Conservation (phyloP, 768 basidiomycete genomes). For the Panellus pusillus region DNA sequence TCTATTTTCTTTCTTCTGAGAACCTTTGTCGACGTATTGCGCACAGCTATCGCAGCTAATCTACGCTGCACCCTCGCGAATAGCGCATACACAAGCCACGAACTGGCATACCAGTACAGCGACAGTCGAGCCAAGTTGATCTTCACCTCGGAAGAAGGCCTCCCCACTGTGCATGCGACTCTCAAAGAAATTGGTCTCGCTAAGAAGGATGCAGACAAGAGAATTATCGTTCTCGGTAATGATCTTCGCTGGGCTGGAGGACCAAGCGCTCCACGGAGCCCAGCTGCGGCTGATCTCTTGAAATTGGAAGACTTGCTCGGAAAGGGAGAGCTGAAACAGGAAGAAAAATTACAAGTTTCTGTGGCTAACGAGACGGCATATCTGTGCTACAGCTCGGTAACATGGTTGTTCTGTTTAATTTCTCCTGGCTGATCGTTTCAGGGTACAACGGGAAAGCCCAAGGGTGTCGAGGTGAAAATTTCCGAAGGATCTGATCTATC, state of each 20-base stretch:
- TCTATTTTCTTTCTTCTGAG: conserved; percentile 6
- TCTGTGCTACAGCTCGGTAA: conserved; percentile 60
- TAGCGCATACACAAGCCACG: conserved; percentile 63
- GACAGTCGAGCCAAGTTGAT: conserved; percentile 67
- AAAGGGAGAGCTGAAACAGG: conserved; percentile 46
- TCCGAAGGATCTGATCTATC: not conserved
- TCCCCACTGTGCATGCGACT: conserved; percentile 56
- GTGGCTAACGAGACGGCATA: conserved; percentile 59
- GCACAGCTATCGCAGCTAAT: conserved; percentile 57
- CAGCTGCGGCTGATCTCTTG: conserved; percentile 33
- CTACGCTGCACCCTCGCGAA: conserved; percentile 73
- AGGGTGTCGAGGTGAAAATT: conserved; percentile 53
- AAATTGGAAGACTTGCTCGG: conserved; percentile 51
- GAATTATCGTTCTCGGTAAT: conserved; percentile 59
- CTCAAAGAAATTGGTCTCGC: conserved; percentile 50
- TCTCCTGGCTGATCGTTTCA: conserved; percentile 24
- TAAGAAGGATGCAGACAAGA: conserved; percentile 45
- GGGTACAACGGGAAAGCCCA: conserved; percentile 80
- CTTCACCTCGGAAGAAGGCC: conserved; percentile 62
- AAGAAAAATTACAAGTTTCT: conserved; percentile 56
- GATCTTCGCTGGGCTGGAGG: conserved; percentile 48
- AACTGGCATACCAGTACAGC: conserved; percentile 70
- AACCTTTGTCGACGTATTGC: not conserved
- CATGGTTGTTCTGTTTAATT: not conserved
- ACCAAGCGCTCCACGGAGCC: conserved; percentile 26